These are phyloP conservation scores for Debaryomyces sp. DNA, from an alignment of 1,139 yeast genomes.

Conservation along the genomic window DNA sequence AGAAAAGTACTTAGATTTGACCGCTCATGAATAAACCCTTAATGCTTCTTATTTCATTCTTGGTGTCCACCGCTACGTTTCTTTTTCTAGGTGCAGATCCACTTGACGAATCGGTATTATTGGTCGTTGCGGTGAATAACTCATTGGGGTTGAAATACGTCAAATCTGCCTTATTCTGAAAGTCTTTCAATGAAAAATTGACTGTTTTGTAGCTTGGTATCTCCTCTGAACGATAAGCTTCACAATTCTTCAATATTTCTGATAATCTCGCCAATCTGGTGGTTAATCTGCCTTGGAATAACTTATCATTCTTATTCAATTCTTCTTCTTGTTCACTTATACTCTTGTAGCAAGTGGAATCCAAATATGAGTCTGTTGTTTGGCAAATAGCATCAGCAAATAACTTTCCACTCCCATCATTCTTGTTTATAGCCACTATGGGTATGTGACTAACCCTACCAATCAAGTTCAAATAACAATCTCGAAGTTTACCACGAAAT, in stretches of 20 bases:
- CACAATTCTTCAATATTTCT: slow-evolving; percentile 27
- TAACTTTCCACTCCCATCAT: slow-evolving; percentile 32
- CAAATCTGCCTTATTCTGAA: slow-evolving; percentile 41
- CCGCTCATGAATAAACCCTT: slow-evolving; percentile 53
- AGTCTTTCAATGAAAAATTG: slow-evolving; percentile 35
- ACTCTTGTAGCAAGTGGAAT: slow-evolving; percentile 9
- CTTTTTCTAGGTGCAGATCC: slow-evolving; percentile 21
- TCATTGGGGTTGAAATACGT: slow-evolving; percentile 36
- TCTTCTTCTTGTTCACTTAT: slow-evolving; percentile 20
- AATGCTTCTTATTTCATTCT: slow-evolving; percentile 44
- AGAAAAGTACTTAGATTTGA: slow-evolving; percentile 19
- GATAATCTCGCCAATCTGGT: slow-evolving; percentile 28
- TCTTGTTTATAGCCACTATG: slow-evolving; percentile 36
- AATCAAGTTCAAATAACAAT: slow-evolving; percentile 37
- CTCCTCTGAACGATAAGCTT: slow-evolving; percentile 33
- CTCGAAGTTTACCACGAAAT: slow-evolving; percentile 37
- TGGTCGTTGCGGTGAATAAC: slow-evolving; percentile 23
- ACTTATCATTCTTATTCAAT: slow-evolving; percentile 24
- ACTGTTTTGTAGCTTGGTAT: slow-evolving; percentile 38
- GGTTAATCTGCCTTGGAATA: slow-evolving; percentile 28
- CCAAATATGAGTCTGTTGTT: slow-evolving; percentile 32
- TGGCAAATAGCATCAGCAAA: slow-evolving; percentile 45
- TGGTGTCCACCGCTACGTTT: slow-evolving; percentile 39
- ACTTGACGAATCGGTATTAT: slow-evolving; percentile 12
- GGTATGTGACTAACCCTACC: slow-evolving; percentile 44